Base-by-base conservation (phyloP, 345 rosid species). In the Physaria fendleri region DNA sequence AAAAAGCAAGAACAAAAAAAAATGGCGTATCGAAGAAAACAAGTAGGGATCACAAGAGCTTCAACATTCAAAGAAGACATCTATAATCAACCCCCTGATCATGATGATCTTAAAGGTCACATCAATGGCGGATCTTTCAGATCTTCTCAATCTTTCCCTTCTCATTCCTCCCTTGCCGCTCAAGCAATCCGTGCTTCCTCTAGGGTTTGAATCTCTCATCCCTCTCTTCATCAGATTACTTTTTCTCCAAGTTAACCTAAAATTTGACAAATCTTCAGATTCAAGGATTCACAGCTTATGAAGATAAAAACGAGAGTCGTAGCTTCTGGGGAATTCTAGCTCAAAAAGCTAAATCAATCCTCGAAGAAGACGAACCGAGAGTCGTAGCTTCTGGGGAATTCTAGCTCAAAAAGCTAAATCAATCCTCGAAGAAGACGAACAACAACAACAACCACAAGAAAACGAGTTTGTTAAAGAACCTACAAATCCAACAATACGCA, bases 11-110 rank as follows among this genome's bases (percentile, higher is more conserved):
- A n/a, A n/a, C n/a, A n/a, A n/a, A 11, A 15, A 23, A 18, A 29
- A 29, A 94, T 94, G 97, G 99, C 99, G 39, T 94, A 90, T 51
- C 76, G 99, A 77, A 81, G 99, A 71, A 85, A 80, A 76, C 97
- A 87, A 28, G n/a, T n/a, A n/a, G n/a, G 99, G 96, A 73, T 82
- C 15, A 61, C 78, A n/a, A 81, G 85, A 55, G 66, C 95, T 13
- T 63, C 95, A 5, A 94, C 97, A 8, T 85, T 94, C 81, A 81
- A 77, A 54, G 99, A 94, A 62, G 96, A 94, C 59, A 65, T 74
- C 53, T 56, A 64, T 42, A 59, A 65, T 33, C 69, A 71, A n/a
- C 24, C 71, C 75, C 6, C 75, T n/a, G 69, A 68, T 51, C 35
- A 48, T n/a, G 50, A 39, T 8, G 58, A 56, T 30, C 62, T 53